A percentile compares a stretch with the other conserved stretches of the same genome.
Conservation (phyloP, 768 basidiomycete species). For the Trichaptum fuscoviolaceum region DNA sequence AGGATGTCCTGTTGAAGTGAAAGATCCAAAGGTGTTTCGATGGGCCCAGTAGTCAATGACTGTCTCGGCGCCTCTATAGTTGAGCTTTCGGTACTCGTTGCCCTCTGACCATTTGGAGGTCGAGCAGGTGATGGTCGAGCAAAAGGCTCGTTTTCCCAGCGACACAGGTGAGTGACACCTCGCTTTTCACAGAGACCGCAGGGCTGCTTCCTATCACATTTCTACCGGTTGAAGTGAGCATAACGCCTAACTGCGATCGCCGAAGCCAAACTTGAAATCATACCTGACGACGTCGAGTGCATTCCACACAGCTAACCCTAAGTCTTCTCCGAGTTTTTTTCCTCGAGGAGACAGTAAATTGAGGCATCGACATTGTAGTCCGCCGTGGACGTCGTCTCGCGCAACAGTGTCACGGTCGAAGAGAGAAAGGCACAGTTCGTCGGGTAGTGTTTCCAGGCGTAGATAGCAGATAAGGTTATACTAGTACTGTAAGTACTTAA, state of each 20-base stretch:
- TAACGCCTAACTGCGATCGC: slow-evolving; percentile 5
- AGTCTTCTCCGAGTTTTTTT: slow-evolving; percentile 48
- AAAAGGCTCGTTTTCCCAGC: slow-evolving; percentile 33
- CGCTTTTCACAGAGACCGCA: slow-evolving; percentile 26
- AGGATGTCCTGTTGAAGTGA: neutral
- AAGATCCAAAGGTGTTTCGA: slow-evolving; percentile 5
- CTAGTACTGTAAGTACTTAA: too few species aligned
- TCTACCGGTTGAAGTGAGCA: slow-evolving; percentile 27
- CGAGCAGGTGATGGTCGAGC: slow-evolving; percentile 38
- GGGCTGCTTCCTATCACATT: slow-evolving; percentile 37
- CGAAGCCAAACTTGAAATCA: slow-evolving; percentile 11
- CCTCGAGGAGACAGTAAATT: neutral
- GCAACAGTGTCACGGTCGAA: neutral
- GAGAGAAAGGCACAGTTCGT: neutral
- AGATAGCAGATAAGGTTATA: neutral
- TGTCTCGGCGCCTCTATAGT: slow-evolving; percentile 7
- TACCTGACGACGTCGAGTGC: slow-evolving; percentile 51
- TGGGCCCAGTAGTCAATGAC: slow-evolving; percentile 9
- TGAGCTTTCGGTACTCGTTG: neutral
- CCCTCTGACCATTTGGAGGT: slow-evolving; percentile 29
- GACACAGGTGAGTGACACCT: slow-evolving; percentile 24
- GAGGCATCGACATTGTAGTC: neutral
- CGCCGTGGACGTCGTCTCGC: neutral
- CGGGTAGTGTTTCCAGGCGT: neutral
- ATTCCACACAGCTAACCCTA: slow-evolving; percentile 50